Percentiles rank a stretch among this genome's conserved stretches.
Conservation (phyloP, 2,329 filamentous ascomycete genomes). For the Tolypocladium tropicale region DNA sequence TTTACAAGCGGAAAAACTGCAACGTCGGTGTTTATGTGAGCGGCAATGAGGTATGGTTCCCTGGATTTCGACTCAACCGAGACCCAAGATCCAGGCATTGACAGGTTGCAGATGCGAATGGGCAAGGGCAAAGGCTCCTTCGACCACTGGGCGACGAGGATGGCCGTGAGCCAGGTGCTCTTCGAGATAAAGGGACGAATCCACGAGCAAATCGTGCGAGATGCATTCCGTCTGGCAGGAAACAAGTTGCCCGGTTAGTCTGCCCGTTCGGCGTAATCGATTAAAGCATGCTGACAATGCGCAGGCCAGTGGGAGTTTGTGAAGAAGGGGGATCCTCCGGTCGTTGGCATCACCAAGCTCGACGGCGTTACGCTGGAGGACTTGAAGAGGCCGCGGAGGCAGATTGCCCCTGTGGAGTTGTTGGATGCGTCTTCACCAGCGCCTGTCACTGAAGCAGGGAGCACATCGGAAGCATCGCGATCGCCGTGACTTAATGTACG, state of each 20-base stretch:
- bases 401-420: slow-evolving; percentile 38
- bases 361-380: slow-evolving; percentile 75
- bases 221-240: slow-evolving; percentile 88
- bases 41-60: slow-evolving; percentile 64
- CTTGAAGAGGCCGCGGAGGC: slow-evolving; percentile 68
- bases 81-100: background rate
- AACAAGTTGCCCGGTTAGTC: slow-evolving; percentile 86
- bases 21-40: slow-evolving; percentile 93
- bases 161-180: slow-evolving; percentile 82
- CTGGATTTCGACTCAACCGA: background rate
- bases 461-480: slow-evolving; percentile 21
- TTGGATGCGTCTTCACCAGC: slow-evolving; percentile 22
- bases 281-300: slow-evolving; percentile 9
- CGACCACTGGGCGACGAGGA: slow-evolving; percentile 88
- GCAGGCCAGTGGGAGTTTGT: slow-evolving; percentile 84
- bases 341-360: slow-evolving; percentile 89
- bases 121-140: slow-evolving; percentile 97
- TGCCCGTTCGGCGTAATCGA: background rate
- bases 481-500: slow-evolving; percentile 5
- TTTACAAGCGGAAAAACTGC: slow-evolving; percentile 85
- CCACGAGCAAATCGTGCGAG: slow-evolving; percentile 88
- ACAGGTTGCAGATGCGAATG: slow-evolving; percentile 65
- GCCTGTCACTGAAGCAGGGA: slow-evolving; percentile 20
- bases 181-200: slow-evolving; percentile 88
- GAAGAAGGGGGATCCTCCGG: slow-evolving; percentile 77